Conservation (phyloP, 768 basidiomycete species). For the Tylopilus sp. region DNA sequence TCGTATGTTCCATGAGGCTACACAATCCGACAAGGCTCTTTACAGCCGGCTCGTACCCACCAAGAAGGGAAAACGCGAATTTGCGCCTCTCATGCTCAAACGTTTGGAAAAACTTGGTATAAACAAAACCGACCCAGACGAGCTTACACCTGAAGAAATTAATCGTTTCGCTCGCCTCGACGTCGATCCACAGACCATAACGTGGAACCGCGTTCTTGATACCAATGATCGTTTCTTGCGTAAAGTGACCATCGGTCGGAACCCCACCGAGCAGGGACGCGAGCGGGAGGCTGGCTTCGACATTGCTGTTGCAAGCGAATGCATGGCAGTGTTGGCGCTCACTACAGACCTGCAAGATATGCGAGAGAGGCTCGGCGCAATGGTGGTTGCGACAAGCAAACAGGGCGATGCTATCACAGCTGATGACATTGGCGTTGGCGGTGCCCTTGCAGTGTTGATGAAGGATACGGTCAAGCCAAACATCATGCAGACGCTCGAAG, state of each 20-base stretch:
- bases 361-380: constrained; percentile 87
- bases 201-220: constrained; percentile 97
- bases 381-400: constrained; percentile 96
- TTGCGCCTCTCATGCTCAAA: constrained; percentile 94
- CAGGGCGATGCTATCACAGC: constrained; percentile 90
- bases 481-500: constrained; percentile 97
- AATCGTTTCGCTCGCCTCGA: constrained; percentile 88
- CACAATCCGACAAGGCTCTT: constrained; percentile 92
- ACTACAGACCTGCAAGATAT: constrained; percentile 87
- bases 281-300: constrained; percentile 92
- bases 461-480: constrained; percentile 99
- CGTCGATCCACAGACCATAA: constrained; percentile 86
- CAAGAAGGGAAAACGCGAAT: constrained; percentile 93
- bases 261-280: constrained; percentile 83
- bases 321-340: constrained; percentile 96
- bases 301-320: constrained; percentile 95
- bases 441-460: constrained; percentile 94
- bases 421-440: constrained; percentile 93
- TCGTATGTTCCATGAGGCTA: constrained; percentile 96
- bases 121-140: constrained; percentile 87
- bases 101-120: constrained; percentile 94
- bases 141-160: constrained; percentile 90
- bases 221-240: constrained; percentile 97
- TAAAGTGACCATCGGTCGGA: constrained; percentile 90
- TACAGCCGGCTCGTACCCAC: constrained; percentile 88